phyloP scores from a whole-genome alignment of 306 rosid species.

The Luffa acutangula region DNA sequence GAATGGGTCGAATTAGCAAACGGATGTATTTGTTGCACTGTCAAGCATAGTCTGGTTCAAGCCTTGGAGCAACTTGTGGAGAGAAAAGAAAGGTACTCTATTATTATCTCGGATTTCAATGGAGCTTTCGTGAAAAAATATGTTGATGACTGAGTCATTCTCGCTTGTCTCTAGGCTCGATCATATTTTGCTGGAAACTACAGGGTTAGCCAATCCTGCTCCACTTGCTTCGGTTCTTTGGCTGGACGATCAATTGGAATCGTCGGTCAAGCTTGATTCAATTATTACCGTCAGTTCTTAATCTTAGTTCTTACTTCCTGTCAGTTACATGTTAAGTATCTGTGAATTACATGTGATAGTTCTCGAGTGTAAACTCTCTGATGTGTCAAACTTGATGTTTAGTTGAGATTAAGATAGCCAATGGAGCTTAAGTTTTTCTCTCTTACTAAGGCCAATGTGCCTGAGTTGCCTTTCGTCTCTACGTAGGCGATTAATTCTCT shows the following conservation, averaged over 20 bases:
- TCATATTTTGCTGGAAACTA: constrained; percentile 92
- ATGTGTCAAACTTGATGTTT: not conserved
- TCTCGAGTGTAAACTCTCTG: not conserved
- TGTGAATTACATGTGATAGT: not conserved
- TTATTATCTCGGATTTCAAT: not conserved
- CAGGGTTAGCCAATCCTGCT: constrained; percentile 96
- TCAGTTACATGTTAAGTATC: not conserved
- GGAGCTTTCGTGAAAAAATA: not conserved
- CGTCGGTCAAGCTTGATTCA: constrained; percentile 78
- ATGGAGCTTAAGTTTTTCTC: not conserved
- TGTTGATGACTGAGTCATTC: not conserved
- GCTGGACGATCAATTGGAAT: constrained; percentile 94
- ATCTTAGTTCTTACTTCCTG: not conserved
- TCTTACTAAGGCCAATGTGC: not conserved
- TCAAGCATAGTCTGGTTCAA: constrained; percentile 88
- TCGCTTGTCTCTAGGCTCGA: constrained; percentile 46
- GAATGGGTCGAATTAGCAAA: constrained; percentile 98
- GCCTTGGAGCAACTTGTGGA: constrained; percentile 90
- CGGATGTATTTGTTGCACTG: constrained; percentile 87
- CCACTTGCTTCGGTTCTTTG: constrained; percentile 93
- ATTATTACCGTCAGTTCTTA: constrained; percentile 65
- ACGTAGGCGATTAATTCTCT: not conserved
- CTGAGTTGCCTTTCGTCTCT: not conserved
- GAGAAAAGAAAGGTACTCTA: constrained; percentile 66
- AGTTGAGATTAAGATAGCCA: not conserved